phyloP scores from a whole-genome alignment of 2,329 filamentous ascomycete species.

The Diplodia sapinea region DNA sequence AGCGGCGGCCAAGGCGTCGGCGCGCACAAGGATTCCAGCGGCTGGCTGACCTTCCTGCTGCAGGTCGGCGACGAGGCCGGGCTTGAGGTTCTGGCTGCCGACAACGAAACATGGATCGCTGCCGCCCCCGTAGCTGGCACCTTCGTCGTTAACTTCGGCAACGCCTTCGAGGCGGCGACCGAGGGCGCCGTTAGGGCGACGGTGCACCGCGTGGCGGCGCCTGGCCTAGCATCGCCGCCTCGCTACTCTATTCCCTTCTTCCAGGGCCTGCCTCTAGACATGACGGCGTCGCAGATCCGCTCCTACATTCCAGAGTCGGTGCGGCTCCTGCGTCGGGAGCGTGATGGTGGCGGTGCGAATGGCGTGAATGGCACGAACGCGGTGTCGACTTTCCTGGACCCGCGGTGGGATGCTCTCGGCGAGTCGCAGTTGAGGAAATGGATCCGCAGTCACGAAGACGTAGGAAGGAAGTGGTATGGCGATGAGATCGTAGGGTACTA shows the following conservation, averaged over 20 bases:
- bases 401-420: conserved; percentile 45
- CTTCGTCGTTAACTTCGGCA: conserved; percentile 65
- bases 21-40: conserved; percentile 67
- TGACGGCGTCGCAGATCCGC: conserved; percentile 52
- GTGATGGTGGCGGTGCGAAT: not conserved
- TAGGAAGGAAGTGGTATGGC: conserved; percentile 47
- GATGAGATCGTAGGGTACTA: conserved; percentile 31
- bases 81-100: conserved; percentile 58
- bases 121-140: conserved; percentile 56
- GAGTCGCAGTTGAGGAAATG: conserved; percentile 47
- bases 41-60: conserved; percentile 69
- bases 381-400: conserved; percentile 40
- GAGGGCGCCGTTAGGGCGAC: conserved; percentile 61
- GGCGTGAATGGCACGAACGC: not conserved
- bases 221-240: conserved; percentile 5
- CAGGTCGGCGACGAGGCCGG: conserved; percentile 63
- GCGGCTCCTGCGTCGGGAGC: conserved; percentile 33
- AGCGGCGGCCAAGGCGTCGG: conserved; percentile 60
- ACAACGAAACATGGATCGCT: conserved; percentile 56
- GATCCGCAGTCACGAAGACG: conserved; percentile 45
- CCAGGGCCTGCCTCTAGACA: conserved; percentile 44
- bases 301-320: conserved; percentile 39
- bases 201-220: conserved; percentile 46
- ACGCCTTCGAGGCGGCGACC: conserved; percentile 64
- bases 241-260: conserved; percentile 49